phyloP scores from a whole-genome alignment of 202 grass and related monocot species.

The Carex arenaria region DNA sequence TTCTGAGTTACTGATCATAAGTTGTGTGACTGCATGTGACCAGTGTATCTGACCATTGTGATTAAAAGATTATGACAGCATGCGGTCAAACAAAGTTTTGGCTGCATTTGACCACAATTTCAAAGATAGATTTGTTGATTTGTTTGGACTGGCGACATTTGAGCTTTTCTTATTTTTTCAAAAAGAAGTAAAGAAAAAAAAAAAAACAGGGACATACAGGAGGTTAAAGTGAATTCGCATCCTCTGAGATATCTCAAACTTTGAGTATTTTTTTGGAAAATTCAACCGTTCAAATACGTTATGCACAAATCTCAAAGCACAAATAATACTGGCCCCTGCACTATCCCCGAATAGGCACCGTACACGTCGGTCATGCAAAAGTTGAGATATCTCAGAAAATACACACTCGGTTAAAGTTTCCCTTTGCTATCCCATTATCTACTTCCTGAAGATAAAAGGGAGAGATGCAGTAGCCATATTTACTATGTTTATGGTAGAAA shows the following conservation, averaged over 20 bases:
- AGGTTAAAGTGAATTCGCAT: too few species aligned
- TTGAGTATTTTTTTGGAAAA: too few species aligned
- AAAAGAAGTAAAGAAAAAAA: background rate
- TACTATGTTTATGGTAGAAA: background rate
- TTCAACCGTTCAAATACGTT: too few species aligned
- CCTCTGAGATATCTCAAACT: too few species aligned
- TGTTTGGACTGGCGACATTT: background rate
- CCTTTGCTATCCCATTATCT: background rate
- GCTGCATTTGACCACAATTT: background rate
- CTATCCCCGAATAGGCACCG: too few species aligned
- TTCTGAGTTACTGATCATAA: background rate
- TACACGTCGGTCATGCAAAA: too few species aligned
- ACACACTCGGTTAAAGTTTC: too few species aligned
- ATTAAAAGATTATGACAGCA: background rate
- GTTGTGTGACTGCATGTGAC: background rate
- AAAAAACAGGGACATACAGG: background rate
- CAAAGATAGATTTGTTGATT: background rate
- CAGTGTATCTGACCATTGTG: background rate
- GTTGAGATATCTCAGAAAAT: too few species aligned
- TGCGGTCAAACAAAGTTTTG: background rate
- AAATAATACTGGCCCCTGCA: too few species aligned
- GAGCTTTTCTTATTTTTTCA: background rate
- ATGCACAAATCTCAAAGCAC: too few species aligned
- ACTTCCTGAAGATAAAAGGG: background rate
- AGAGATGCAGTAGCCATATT: background rate